A percentile compares a stretch with the other conserved stretches of the same genome.
phyloP scores from a whole-genome alignment of 2,329 filamentous ascomycete genomes.

The Alternaria sp. region DNA sequence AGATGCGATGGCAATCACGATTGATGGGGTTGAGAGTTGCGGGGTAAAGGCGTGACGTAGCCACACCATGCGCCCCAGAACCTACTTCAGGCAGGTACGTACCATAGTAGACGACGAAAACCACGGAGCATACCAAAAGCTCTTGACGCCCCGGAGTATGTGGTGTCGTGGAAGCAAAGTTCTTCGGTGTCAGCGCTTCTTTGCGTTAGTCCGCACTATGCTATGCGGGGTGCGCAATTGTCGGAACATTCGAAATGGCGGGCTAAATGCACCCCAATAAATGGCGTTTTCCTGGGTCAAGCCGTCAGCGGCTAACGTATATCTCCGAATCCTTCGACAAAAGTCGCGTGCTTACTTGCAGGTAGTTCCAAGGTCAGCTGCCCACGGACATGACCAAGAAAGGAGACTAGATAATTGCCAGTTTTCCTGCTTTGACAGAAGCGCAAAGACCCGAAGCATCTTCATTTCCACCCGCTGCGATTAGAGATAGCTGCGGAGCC shows the following conservation, averaged over 20 bases:
- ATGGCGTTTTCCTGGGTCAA: not conserved
- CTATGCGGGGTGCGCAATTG: slow-evolving; percentile 26
- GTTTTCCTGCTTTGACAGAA: not conserved
- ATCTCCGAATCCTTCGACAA: not conserved
- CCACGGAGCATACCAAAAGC: slow-evolving; percentile 4
- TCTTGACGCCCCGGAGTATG: not conserved
- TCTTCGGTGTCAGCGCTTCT: slow-evolving; percentile 17
- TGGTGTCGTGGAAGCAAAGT: slow-evolving; percentile 10
- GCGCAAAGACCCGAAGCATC: not conserved
- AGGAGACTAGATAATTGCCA: slow-evolving; percentile 14
- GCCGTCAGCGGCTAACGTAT: slow-evolving; percentile 1
- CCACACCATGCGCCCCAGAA: not conserved
- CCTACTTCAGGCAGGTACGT: not conserved
- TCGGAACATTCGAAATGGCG: slow-evolving; percentile 17
- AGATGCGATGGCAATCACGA: not conserved
- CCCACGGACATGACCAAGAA: slow-evolving; percentile 25
- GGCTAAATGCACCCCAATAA: slow-evolving; percentile 17
- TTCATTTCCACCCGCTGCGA: not conserved
- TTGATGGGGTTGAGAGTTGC: not conserved
- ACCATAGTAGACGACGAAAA: not conserved
- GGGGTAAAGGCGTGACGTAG: slow-evolving; percentile 11
- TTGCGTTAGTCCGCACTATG: slow-evolving; percentile 11
- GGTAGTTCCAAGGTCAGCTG: slow-evolving; percentile 17
- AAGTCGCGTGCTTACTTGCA: slow-evolving; percentile 1
- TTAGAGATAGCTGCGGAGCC: not conserved